phyloP scores from a whole-genome alignment of 164 flowering plant genomes.

The Vitis riparia region DNA sequence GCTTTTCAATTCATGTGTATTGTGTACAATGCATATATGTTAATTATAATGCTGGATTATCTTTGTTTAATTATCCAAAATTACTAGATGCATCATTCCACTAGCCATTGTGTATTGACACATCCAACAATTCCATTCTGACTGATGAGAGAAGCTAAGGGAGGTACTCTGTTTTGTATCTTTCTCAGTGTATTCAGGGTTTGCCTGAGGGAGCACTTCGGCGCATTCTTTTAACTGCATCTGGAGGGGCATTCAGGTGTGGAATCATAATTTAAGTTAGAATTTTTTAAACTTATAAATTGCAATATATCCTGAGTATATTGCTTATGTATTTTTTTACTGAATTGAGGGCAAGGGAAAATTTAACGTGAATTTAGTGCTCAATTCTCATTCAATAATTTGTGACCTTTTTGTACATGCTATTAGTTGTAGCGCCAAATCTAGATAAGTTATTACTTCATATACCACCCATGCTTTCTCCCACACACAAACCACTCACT shows the following conservation, averaged over 20 bases:
- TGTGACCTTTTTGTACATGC: no score
- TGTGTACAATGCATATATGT: no score
- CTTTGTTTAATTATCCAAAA: no score
- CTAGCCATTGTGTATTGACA: neutral
- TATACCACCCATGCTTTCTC: no score
- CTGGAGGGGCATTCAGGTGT: constrained; percentile 98
- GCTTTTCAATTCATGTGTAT: neutral
- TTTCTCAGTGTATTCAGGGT: constrained; percentile 92
- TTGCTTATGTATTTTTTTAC: no score
- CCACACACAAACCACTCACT: no score
- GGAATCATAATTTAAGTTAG: constrained; percentile 3
- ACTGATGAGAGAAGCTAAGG: constrained; percentile 12
- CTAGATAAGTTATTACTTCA: no score
- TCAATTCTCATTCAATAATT: no score
- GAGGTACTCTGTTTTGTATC: constrained; percentile 5
- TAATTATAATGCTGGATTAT: no score
- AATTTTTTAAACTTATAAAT: neutral
- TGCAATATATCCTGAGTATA: neutral
- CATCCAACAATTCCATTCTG: neutral
- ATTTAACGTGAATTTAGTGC: no score
- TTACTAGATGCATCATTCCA: neutral
- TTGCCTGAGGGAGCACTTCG: constrained; percentile 93
- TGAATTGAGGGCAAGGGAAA: no score
- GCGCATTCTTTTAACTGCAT: constrained; percentile 89
- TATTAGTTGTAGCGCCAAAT: no score